Evolutionary conservation across 2,329 filamentous ascomycete genomes (phyloP).

Genomic region (Colletotrichum orbiculare): DNA sequence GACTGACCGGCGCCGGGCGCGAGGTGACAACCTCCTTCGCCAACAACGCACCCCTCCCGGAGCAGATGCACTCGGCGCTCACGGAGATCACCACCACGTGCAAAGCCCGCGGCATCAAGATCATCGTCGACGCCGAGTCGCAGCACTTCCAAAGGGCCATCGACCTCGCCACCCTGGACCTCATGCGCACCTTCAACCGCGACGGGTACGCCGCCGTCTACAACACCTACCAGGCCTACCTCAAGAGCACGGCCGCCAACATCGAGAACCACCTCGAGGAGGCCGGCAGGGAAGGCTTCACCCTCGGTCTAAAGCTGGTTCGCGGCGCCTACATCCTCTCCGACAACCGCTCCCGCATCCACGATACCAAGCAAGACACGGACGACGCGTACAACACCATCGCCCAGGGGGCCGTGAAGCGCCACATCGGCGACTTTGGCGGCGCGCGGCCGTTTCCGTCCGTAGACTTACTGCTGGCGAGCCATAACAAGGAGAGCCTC

Average conservation of each 20-base stretch:
- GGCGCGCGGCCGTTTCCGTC: constrained; percentile 52
- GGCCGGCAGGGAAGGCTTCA: constrained; percentile 59
- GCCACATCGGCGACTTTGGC: constrained; percentile 52
- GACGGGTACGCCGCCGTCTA: constrained; percentile 49
- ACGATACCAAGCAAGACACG: constrained; percentile 63
- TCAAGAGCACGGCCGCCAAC: constrained; percentile 57
- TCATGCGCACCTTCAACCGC: constrained; percentile 53
- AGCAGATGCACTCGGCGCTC: constrained; percentile 55
- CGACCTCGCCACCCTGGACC: constrained; percentile 44
- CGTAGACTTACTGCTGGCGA: constrained; percentile 62
- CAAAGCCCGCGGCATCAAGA: constrained; percentile 51
- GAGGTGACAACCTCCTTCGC: constrained; percentile 51
- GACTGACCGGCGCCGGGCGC: constrained; percentile 55
- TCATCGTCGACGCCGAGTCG: constrained; percentile 59
- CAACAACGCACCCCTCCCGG: constrained; percentile 46
- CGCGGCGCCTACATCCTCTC: constrained; percentile 65
- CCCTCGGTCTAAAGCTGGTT: constrained; percentile 66
- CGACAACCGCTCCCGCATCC: constrained; percentile 62
- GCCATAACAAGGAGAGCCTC: constrained; percentile 59
- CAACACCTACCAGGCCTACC: constrained; percentile 68
- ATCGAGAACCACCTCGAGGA: constrained; percentile 57
- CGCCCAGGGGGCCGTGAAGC: constrained; percentile 50
- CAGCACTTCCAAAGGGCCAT: constrained; percentile 57
- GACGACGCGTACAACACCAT: constrained; percentile 63
- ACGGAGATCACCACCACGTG: constrained; percentile 52